A percentile compares a stretch with the other conserved stretches of the same genome.
Conservation (phyloP, 768 basidiomycete species). For the Mycena maculata region DNA sequence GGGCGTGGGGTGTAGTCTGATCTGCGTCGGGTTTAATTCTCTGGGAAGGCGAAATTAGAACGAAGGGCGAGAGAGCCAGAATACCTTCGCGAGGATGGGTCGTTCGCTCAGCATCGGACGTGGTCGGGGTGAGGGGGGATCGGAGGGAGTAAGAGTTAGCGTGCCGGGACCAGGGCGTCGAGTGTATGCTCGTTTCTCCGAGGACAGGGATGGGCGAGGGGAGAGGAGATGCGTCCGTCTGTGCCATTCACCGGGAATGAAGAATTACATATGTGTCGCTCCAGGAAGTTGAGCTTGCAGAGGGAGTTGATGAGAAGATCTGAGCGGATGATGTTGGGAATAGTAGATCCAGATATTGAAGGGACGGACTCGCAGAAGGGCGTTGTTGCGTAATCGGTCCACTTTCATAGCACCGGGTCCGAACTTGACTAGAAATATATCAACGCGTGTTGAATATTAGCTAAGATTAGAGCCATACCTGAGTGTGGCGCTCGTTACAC, state of each 20-base stretch:
- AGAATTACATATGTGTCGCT: not conserved
- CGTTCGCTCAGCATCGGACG: not conserved
- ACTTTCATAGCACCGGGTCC: not conserved
- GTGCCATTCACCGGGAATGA: not conserved
- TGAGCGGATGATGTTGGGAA: not conserved
- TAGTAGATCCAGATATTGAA: not conserved
- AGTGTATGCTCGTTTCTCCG: not conserved
- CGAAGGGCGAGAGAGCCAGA: not conserved
- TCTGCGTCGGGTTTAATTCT: not conserved
- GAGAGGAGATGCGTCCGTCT: slow-evolving; percentile 5
- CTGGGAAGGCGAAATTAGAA: not conserved
- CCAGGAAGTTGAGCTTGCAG: not conserved
- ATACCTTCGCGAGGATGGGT: slow-evolving; percentile 11
- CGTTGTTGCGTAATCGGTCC: slow-evolving; percentile 4
- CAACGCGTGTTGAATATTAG: not conserved
- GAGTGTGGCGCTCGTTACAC: not conserved
- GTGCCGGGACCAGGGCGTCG: slow-evolving; percentile 8
- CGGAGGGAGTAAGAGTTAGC: not conserved
- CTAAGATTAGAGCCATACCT: not conserved
- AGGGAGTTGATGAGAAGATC: not conserved
- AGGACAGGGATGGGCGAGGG: slow-evolving; percentile 1
- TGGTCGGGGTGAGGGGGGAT: not conserved
- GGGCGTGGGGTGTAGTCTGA: not conserved
- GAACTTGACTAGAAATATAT: not conserved
- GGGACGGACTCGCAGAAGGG: not conserved